phyloP scores from a whole-genome alignment of 1,139 yeast genomes.

The Eremothecium gossypii region DNA sequence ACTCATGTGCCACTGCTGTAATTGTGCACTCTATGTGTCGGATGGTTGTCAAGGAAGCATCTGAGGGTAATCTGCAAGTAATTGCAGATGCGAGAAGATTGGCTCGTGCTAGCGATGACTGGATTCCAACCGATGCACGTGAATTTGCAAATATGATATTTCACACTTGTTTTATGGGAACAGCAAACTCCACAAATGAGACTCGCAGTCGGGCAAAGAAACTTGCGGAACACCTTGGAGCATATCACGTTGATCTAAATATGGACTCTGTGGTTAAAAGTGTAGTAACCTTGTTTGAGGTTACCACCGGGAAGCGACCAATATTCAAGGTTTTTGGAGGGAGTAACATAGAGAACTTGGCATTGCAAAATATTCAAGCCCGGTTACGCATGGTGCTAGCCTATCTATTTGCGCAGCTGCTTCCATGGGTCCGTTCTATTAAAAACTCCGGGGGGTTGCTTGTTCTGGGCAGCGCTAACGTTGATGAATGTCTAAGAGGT shows the following conservation, averaged over 20 bases:
- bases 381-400: conserved; percentile 90
- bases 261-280: conserved; percentile 79
- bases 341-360: conserved; percentile 78
- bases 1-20: conserved; percentile 93
- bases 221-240: conserved; percentile 66
- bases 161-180: conserved; percentile 93
- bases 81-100: conserved; percentile 61
- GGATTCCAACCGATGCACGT: conserved; percentile 63
- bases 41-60: conserved; percentile 59
- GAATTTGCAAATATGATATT: conserved; percentile 70
- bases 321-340: conserved; percentile 92
- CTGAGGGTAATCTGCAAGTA: conserved; percentile 63
- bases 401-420: conserved; percentile 82
- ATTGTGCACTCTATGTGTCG: conserved; percentile 93
- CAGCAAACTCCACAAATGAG: conserved; percentile 80
- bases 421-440: conserved; percentile 85
- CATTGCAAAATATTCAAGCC: conserved; percentile 93
- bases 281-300: conserved; percentile 66
- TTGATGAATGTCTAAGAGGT: conserved; percentile 94
- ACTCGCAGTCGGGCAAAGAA: conserved; percentile 80
- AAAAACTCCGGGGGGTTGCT: conserved; percentile 56
- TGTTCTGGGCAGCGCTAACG: conserved; percentile 93
- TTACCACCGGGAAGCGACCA: conserved; percentile 85
- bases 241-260: conserved; percentile 83
- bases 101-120: conserved; percentile 43